Base-by-base conservation (phyloP, 495 filamentous ascomycete genomes). In the Lichenothelia convexa region DNA sequence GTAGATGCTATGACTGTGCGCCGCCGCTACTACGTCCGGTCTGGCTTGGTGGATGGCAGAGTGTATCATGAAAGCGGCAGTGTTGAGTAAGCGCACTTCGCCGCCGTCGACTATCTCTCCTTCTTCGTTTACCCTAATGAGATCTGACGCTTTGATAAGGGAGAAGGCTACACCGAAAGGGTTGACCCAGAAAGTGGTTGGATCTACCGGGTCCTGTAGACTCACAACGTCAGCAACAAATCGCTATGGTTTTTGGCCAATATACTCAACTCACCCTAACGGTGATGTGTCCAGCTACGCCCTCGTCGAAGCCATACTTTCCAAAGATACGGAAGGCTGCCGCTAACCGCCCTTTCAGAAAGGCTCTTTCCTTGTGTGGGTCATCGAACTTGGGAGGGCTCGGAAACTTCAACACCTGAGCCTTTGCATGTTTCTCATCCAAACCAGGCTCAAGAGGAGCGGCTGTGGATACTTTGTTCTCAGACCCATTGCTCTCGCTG, bases 161-260 rank as follows among this genome's bases (percentile, higher is more conserved):
- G 67, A 69, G 55, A 82, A 85, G 0, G 74, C 64, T 7, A 72
- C 63, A 21, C 80, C 79, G 45, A 84, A 79, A 0, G 80, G 80
- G 42, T 85, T 85, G 16, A 85, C 79, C 80, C 78, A 84, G 61
- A 84, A 84, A 3, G 65, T 70, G 5, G 50, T 47, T 0, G 74
- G 70, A 23, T 80, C 71, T 9, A 82, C 67, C 7, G 78, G 78
- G 47, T 82, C 78, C 55, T 63, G 38, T 36, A 44, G 12, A 18
- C 31, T 2, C n/a, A n/a, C n/a, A n/a, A n/a, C n/a, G n/a, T n/a
- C n/a, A n/a, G n/a, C n/a, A n/a, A n/a, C n/a, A n/a, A n/a, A n/a
- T 41, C 3, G 18, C 37, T 18, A 15, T 5, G 4, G 13, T 18
- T 11, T 38, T 33, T 11, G 23, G 7, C 24, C 13, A 13, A 27